phyloP scores from a whole-genome alignment of 1,284 basidiomycete genomes.

The Gomphus bonarii region DNA sequence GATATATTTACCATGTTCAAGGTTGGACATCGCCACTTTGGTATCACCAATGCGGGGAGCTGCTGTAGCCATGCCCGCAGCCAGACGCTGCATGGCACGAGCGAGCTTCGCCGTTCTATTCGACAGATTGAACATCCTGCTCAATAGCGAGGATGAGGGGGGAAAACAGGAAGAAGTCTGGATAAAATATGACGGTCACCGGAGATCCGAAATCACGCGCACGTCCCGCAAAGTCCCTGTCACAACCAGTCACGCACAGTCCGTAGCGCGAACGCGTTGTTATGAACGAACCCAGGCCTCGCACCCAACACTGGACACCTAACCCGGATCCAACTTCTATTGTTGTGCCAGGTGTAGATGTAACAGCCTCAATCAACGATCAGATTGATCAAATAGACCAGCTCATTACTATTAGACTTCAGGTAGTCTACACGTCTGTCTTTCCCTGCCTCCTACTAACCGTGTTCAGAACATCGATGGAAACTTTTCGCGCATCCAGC shows the following conservation, averaged over 20 bases:
- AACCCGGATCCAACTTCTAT: slow-evolving; percentile 53
- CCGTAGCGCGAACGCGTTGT: background rate
- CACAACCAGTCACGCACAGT: background rate
- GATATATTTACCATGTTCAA: slow-evolving; percentile 83
- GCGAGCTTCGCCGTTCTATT: slow-evolving; percentile 48
- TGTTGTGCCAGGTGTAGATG: slow-evolving; percentile 66
- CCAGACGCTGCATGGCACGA: slow-evolving; percentile 47
- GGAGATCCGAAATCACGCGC: slow-evolving; percentile 6
- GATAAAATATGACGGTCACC: slow-evolving; percentile 1
- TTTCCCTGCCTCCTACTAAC: slow-evolving; percentile 8
- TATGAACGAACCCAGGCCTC: slow-evolving; percentile 11
- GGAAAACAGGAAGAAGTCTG: slow-evolving; percentile 14
- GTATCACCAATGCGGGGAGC: slow-evolving; percentile 79
- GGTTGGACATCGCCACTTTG: slow-evolving; percentile 86
- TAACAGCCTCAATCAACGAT: slow-evolving; percentile 61
- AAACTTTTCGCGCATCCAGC: slow-evolving; percentile 85
- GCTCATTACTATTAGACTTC: slow-evolving; percentile 81
- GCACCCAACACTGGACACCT: slow-evolving; percentile 53
- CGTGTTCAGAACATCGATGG: slow-evolving; percentile 76
- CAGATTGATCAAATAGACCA: slow-evolving; percentile 95
- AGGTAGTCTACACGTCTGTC: slow-evolving; percentile 32
- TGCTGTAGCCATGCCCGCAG: slow-evolving; percentile 71
- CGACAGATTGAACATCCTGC: slow-evolving; percentile 62
- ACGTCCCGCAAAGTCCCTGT: background rate
- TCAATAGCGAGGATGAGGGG: slow-evolving; percentile 21